Evolutionary conservation across 768 basidiomycete species (phyloP).

Genomic region (Fibroporia radiculosa): DNA sequence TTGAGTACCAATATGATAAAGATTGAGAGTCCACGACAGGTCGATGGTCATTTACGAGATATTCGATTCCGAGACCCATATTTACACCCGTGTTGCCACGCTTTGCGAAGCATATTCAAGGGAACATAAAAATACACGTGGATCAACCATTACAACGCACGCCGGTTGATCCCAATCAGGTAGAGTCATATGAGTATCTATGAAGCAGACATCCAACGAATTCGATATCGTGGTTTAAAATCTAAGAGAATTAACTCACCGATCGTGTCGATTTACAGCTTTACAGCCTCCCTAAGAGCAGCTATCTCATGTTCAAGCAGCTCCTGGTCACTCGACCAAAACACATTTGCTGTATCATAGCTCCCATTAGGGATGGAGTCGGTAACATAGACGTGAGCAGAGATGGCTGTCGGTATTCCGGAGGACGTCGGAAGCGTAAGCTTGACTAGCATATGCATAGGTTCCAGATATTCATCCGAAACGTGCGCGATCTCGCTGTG

Average conservation of each 20-base stretch:
- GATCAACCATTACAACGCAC: too few species aligned
- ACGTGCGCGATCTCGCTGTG: constrained; percentile 1
- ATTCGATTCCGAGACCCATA: too few species aligned
- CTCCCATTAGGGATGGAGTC: not conserved
- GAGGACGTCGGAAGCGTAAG: not conserved
- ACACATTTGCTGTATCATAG: not conserved
- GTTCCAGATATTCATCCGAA: constrained; percentile 1
- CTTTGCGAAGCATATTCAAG: not conserved
- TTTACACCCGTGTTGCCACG: not conserved
- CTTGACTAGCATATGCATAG: not conserved
- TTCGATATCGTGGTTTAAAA: too few species aligned
- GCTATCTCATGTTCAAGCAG: constrained; percentile 1
- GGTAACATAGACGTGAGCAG: not conserved
- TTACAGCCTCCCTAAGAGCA: not conserved
- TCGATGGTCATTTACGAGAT: too few species aligned
- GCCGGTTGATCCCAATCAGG: too few species aligned
- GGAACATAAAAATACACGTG: not conserved
- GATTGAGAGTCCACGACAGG: too few species aligned
- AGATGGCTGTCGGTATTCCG: not conserved
- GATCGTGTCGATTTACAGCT: not conserved
- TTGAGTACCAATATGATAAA: too few species aligned
- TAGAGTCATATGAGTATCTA: too few species aligned
- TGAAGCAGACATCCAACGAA: too few species aligned
- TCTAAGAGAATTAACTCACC: not conserved
- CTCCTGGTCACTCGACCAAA: not conserved